A percentile compares a stretch with the other conserved stretches of the same genome.
phyloP scores from a whole-genome alignment of 1,284 basidiomycete genomes.

The Neonothopanus nambi region DNA sequence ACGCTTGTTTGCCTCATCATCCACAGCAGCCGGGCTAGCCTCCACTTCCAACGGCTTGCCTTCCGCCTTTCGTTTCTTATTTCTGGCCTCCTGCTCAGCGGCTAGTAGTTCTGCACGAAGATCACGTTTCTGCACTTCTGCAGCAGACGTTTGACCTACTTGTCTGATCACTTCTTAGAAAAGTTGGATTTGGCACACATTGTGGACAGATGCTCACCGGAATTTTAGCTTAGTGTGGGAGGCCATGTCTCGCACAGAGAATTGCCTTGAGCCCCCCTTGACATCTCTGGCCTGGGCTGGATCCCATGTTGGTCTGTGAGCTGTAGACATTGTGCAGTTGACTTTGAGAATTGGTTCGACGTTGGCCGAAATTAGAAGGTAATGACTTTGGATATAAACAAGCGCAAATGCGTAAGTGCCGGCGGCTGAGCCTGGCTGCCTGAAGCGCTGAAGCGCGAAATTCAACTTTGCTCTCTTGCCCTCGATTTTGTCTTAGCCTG shows the following conservation, averaged over 20 bases:
- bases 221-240: conserved; percentile 96
- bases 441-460: no score
- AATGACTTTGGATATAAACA: no score
- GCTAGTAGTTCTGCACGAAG: conserved; percentile 78
- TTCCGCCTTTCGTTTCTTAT: conserved; percentile 88
- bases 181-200: neutral
- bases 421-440: no score
- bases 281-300: conserved; percentile 84
- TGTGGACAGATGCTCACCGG: conserved; percentile 49
- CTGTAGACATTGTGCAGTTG: conserved; percentile 67
- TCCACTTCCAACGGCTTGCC: conserved; percentile 57
- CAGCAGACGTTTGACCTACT: conserved; percentile 77
- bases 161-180: conserved; percentile 47
- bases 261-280: conserved; percentile 86
- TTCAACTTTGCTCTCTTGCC: no score
- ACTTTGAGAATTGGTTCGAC: no score
- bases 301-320: conserved; percentile 89
- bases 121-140: conserved; percentile 79
- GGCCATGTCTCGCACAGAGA: conserved; percentile 88
- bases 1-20: conserved; percentile 73
- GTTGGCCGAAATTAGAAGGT: no score
- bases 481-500: no score
- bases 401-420: no score
- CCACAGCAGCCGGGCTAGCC: conserved; percentile 29
- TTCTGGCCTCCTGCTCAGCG: conserved; percentile 81